These are phyloP conservation scores for Kodamaea alishanica DNA, from an alignment of 1,139 yeast species.

Conservation along the genomic window DNA sequence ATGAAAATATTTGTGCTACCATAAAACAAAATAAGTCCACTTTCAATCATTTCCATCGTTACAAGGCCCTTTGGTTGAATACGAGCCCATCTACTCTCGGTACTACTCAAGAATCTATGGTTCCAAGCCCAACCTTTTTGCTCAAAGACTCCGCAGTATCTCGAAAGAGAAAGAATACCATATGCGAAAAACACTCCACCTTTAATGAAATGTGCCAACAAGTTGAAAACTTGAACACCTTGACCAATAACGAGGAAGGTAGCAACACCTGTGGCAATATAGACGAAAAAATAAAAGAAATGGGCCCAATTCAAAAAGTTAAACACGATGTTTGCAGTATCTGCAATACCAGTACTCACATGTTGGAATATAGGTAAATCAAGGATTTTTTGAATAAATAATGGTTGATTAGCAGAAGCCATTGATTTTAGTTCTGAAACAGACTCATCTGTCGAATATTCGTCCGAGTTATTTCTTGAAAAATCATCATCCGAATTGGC, in stretches of 20 bases:
- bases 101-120: conserved; percentile 36
- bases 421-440: too few species aligned
- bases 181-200: conserved; percentile 83
- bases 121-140: conserved; percentile 94
- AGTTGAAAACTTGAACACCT: conserved; percentile 64
- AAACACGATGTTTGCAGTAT: conserved; percentile 33
- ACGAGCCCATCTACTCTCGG: conserved; percentile 31
- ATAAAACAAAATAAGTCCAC: conserved; percentile 74
- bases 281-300: conserved; percentile 55
- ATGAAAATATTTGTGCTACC: conserved; percentile 85
- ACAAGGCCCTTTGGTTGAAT: conserved; percentile 54
- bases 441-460: neutral
- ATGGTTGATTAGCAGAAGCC: neutral
- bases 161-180: conserved; percentile 73
- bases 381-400: conserved; percentile 5
- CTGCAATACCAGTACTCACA: conserved; percentile 5
- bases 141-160: conserved; percentile 80
- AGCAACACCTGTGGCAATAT: conserved; percentile 72
- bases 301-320: conserved; percentile 61
- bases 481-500: conserved; percentile 1
- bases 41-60: conserved; percentile 85
- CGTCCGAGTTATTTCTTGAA: conserved; percentile 6
- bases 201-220: conserved; percentile 92
- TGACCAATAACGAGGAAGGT: conserved; percentile 68
- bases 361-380: conserved; percentile 11